A percentile compares a stretch with the other conserved stretches of the same genome.
These are phyloP conservation scores for Protostelium mycophagum DNA, from an alignment of 78 protist species.

Conservation along the genomic window DNA sequence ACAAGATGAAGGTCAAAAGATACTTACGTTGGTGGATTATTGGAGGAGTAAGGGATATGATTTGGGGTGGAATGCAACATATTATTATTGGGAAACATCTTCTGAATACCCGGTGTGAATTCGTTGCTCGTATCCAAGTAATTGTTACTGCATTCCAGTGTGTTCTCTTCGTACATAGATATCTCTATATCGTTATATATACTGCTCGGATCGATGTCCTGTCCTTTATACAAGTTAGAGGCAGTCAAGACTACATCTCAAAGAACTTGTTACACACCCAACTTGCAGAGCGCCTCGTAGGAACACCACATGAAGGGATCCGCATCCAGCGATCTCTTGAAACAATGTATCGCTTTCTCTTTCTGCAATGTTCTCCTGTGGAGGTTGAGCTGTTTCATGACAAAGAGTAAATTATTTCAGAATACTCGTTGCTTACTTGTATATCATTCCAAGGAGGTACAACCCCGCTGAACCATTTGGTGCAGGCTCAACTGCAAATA, in stretches of 20 bases:
- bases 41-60: neutral
- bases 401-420: neutral
- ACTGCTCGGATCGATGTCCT: neutral
- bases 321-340: neutral
- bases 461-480: neutral
- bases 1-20: neutral
- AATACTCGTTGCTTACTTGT: neutral
- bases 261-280: too few relatives aligned
- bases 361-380: neutral
- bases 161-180: too few relatives aligned
- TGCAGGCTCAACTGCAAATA: neutral
- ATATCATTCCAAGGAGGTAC: neutral
- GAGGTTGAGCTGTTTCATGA: too few relatives aligned
- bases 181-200: neutral
- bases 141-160: too few relatives aligned
- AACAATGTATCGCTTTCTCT: neutral
- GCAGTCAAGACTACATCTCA: neutral
- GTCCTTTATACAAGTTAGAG: neutral
- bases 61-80: neutral
- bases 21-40: neutral
- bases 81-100: neutral
- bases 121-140: neutral
- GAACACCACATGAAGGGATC: neutral
- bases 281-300: neutral
- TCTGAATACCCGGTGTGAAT: neutral